Base-by-base conservation (phyloP, 768 basidiomycete genomes). In the Russula olivacea region DNA sequence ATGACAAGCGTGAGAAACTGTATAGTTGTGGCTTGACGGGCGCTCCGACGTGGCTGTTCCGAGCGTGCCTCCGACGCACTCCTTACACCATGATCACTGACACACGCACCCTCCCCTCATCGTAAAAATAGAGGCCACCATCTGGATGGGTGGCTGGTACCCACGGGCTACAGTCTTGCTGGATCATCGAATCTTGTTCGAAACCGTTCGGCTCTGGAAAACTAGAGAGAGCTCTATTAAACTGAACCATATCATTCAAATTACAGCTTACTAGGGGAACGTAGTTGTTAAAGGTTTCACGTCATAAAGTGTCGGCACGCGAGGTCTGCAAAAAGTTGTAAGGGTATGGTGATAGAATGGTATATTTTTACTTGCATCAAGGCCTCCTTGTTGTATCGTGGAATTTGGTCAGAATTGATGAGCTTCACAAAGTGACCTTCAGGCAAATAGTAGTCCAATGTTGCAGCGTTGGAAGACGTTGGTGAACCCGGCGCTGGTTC, bases 51-150 rank as follows among this genome's bases (percentile, higher is more conserved):
- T n/a, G n/a, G n/a, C n/a, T n/a, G n/a, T n/a, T n/a, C n/a, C n/a
- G n/a, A n/a, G n/a, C n/a, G n/a, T n/a, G n/a, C n/a, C n/a, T n/a
- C n/a, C n/a, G n/a, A n/a, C n/a, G n/a, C n/a, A n/a, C n/a, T n/a
- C n/a, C n/a, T n/a, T n/a, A n/a, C n/a, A n/a, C n/a, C n/a, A 12
- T 49, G 21, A 8, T 52, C 4, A 40, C 4, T 25, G 5, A 34
- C 41, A 12, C 41, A 67, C 76, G 11, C 53, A 84, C 85, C 73
- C 77, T 78, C 4, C 73, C 66, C 52, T 61, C n/a, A 60, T 84
- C 75, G 66, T 77, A 78, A 60, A 82, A 88, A 68, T 86, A 88
- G 19, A 80, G 76, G 17, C 76, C 79, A 8, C 86, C 86, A 71
- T 87, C 85, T 0, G 86, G 84, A 66, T 87, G 86, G 2, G 75